Base-by-base conservation (phyloP, 1,284 basidiomycete species). In the Rhodotorula sp. region DNA sequence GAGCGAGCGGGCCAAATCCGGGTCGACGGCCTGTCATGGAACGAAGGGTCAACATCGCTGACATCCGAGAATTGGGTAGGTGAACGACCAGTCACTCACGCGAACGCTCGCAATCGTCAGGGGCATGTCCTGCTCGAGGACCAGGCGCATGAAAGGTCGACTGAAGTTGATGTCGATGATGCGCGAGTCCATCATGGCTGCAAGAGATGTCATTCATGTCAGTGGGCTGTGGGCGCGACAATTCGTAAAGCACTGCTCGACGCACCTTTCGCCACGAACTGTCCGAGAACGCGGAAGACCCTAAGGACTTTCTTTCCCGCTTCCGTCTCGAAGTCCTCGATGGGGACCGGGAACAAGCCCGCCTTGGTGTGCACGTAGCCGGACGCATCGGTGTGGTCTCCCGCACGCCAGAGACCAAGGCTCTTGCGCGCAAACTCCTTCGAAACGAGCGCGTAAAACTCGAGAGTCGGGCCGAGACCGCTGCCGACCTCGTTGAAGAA, bases 401-500 rank as follows among this genome's bases (percentile, higher is more conserved):
- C 88, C 78, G 93, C 92, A 70, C 93, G 86, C 95, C 95, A 98
- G 47, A 98, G 85, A 81, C 91, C 90, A 76, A 97, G 83, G 73
- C 92, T 88, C 76, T 89, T 87, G 69, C 92, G 85, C 0, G 93
- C 93, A 81, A 97, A 97, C 82, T 95, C 94, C 79, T 89, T 90
- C 62, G 92, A 95, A 21, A 93, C 93, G 63, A 98, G 84, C 52
- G 93, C 90, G 82, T 97, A 98, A 82, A 99, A 98, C 83, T 98
- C 97, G 49, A 99, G 85, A n/a, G 97, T 99, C 10, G 95, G 97
- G 5, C 97, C 97, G 18, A 99, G 84, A 45, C 97, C 97, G 4
- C 97, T 99, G 31, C 97, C 97, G 62, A 97, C 95, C 84, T 99
- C 97, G 79, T 97, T 94, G 80, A 98, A 98, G 84, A 98, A 99